Percentiles rank a stretch among this genome's conserved stretches.
These are phyloP conservation scores for Coemansia sp. DNA, from an alignment of 192 early-diverging fungal genomes.

Conservation along the genomic window DNA sequence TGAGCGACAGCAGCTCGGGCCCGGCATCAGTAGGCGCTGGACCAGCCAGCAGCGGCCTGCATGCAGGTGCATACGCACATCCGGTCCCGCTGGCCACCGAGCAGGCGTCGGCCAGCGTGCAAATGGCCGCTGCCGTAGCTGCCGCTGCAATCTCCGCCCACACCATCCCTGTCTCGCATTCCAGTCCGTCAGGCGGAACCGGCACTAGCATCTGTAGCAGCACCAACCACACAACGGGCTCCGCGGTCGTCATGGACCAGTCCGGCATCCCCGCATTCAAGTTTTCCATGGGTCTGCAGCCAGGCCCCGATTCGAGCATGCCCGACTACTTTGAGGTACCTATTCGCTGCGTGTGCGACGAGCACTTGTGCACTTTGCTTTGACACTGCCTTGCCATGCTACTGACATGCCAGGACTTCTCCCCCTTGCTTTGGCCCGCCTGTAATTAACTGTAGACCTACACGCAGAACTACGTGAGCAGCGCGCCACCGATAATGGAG, in stretches of 20 bases:
- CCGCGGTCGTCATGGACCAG: constrained; percentile 21
- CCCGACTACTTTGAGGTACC: constrained; percentile 49
- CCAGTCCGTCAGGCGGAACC: constrained; percentile 4
- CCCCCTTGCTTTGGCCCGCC: not conserved
- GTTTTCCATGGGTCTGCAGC: constrained; percentile 37
- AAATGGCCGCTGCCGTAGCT: constrained; percentile 45
- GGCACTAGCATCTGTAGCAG: constrained; percentile 7
- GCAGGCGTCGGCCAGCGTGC: constrained; percentile 33
- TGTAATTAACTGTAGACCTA: constrained; percentile 28
- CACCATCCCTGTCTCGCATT: constrained; percentile 12
- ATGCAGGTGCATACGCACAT: constrained; percentile 17
- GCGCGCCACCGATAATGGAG: constrained; percentile 26
- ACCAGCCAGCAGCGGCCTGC: constrained; percentile 14
- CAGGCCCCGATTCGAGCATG: constrained; percentile 27
- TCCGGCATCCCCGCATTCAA: constrained; percentile 34
- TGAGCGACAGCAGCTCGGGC: constrained; percentile 26
- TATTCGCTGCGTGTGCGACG: no score
- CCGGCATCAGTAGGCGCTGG: constrained; percentile 15
- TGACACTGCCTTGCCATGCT: no score
- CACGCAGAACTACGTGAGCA: constrained; percentile 42
- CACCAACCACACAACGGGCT: not conserved
- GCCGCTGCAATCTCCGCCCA: constrained; percentile 40
- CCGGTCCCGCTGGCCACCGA: constrained; percentile 19
- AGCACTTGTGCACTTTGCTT: no score
- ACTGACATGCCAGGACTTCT: no score